Base-by-base conservation (phyloP, 768 basidiomycete genomes). In the Phaeotremella fagi region DNA sequence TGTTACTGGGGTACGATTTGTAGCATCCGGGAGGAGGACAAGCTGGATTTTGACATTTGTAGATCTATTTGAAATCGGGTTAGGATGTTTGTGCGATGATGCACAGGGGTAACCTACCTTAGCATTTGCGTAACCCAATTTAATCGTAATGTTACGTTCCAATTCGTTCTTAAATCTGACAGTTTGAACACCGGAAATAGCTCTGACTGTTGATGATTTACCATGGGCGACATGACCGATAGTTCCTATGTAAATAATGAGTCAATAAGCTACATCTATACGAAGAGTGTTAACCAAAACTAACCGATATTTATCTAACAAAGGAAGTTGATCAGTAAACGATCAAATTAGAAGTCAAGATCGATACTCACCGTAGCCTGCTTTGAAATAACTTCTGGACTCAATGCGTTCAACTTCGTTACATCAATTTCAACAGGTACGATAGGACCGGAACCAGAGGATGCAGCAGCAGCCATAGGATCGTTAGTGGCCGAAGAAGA, bases 151-250 rank as follows among this genome's bases (percentile, higher is more conserved):
- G 77, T 99, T 99, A 59, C 94, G 81, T 55, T 98, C 95, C 52
- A 98, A 83, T 77, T 99, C 95, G 76, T 97, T 98, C 81, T 99
- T 99, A 78, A 99, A 98, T 65, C 94, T 83, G 43, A 98, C 95
- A 16, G 95, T 98, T 83, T 88, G 87, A 16, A 97, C 94, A 5
- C 95, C 92, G 9, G 94, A 97, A 72, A 99, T 98, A 26, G 95
- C 95, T 78, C 97, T 92, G 54, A 98, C 94, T 51, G 97, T 91
- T 16, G 70, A 72, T 23, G 70, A 72, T 63, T 74, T 74, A 54
- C 72, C 73, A 64, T 72, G 73, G 18, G 94, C 94, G 81, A 99
- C 94, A 82, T 98, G 94, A 49, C 92, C 94, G 71, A 99, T 99
- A 22, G 92, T 99, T 62, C 90, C 92, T 90, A 47, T 51, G 42